Base-by-base conservation (phyloP, 2,329 filamentous ascomycete genomes). In the Sporothrix luriei region DNA sequence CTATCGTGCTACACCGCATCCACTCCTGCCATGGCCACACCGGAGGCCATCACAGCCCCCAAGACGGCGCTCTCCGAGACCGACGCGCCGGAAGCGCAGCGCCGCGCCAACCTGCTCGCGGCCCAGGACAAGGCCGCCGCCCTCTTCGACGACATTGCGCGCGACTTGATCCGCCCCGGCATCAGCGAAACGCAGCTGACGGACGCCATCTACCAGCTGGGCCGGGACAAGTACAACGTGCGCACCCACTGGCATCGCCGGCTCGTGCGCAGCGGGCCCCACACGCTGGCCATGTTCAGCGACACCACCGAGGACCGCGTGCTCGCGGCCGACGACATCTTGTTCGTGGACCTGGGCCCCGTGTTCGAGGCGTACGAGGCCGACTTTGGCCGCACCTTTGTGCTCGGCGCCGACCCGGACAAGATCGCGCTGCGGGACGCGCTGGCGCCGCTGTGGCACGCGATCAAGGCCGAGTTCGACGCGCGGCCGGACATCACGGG, bases 201-300 rank as follows among this genome's bases (percentile, higher is more conserved):
- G 4, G 61, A 69, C 7, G 61, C 21, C 9, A 69, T 69, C 26
- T 69, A 66, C 59, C 26, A 66, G n/a, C 38, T 69, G 21, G 68
- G 68, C 51, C 33, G 46, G n/a, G 68, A 69, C 7, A 55, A 66
- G 24, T 66, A 69, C 68, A 38, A 69, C 9, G 61, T 69, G 14
- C 68, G 59, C 49, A 69, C 68, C 6, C 68, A 69, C 51, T 69
- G 68, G 68, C 68, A 69, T 51, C 61, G 61, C 7, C 68, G 68
- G 11, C 49, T 69, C 26, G 68, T 69, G 9, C 59, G 68, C 49
- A 69, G 68, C 40, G 68, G 68, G 6, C 68, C 68, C 19, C 59
- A 69, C 40, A 69, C 68, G 16, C 61, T 69, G 19, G 14, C 26
- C 26, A 62, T 61, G 33, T 69, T 65, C 68, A 66, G n/a, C 48